phyloP scores from a whole-genome alignment of 1,284 basidiomycete species.

The Sanghuangporus baumii region DNA sequence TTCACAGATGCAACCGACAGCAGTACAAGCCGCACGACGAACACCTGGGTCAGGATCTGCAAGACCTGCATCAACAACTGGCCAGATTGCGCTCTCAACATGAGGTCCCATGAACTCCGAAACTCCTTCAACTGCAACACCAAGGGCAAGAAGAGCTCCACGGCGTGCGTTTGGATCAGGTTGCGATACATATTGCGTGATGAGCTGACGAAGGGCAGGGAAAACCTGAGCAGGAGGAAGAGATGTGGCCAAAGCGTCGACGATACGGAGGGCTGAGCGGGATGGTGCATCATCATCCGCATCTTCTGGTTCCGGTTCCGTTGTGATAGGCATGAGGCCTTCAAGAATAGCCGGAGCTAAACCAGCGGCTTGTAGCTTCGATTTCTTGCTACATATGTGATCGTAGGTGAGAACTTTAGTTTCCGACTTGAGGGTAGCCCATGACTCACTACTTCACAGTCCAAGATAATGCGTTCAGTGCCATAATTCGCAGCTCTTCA shows the following conservation, averaged over 20 bases:
- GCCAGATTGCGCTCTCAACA: slow-evolving; percentile 71
- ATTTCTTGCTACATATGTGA: slow-evolving; percentile 76
- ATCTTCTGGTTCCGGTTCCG: slow-evolving; percentile 68
- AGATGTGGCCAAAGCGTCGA: slow-evolving; percentile 91
- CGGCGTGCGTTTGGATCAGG: slow-evolving; percentile 77
- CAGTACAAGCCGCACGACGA: slow-evolving; percentile 91
- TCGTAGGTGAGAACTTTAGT: background rate
- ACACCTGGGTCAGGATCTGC: slow-evolving; percentile 82
- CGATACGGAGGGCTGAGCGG: slow-evolving; percentile 88
- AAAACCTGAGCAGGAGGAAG: slow-evolving; percentile 96
- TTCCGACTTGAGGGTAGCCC: background rate
- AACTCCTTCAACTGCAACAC: slow-evolving; percentile 96
- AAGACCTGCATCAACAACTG: slow-evolving; percentile 88
- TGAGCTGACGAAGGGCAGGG: slow-evolving; percentile 82
- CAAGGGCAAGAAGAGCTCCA: slow-evolving; percentile 93
- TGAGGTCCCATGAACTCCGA: slow-evolving; percentile 97
- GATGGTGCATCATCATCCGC: slow-evolving; percentile 15
- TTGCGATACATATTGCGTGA: slow-evolving; percentile 80
- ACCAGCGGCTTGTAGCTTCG: slow-evolving; percentile 85
- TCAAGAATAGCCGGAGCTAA: slow-evolving; percentile 87
- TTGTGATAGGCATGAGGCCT: slow-evolving; percentile 90
- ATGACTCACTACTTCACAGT: slow-evolving; percentile 79
- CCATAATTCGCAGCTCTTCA: slow-evolving; percentile 81
- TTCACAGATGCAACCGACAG: slow-evolving; percentile 95
- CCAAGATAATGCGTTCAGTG: slow-evolving; percentile 95